Evolutionary conservation across 306 rosid genomes (phyloP), one percentile per base, ranked within the genome.

Genomic region (Neltuma alba): DNA sequence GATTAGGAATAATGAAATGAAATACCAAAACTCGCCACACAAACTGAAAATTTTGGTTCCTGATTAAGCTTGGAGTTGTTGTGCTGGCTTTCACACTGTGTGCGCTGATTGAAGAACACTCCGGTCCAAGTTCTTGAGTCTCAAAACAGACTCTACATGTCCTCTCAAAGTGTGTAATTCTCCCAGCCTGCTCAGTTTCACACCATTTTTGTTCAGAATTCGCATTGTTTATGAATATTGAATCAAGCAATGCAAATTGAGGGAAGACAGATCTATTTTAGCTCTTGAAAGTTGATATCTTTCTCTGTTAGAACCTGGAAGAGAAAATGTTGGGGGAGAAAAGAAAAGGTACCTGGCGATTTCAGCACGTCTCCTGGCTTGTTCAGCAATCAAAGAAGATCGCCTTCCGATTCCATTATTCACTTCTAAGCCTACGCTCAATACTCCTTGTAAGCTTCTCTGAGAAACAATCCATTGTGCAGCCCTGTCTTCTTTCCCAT

Each of bases 401-500:
- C 78, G 41, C 66, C 81, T 86, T 30, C 84, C 68, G 30, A n/a
- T 0, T 31, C 41, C 23, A 62, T 15, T 33, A 9, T 63, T 72
- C 77, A 0, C 68, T 40, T 85, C 84, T 61, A 83, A 65, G 31
- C 86, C 90, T 33, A 40, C 20, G n/a, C 85, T 21, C 73, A 1
- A 65, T n/a, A 89, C 74, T 44, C 96, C 96, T 76, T 91, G 91
- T 47, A 93, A 83, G 71, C 87, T 93, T 84, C 88, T 90, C 88
- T 91, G 97, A 62, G 92, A 93, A 65, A 88, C 87, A 76, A 83
- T 77, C 97, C 97, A 91, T 77, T 91, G 67, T 48, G 96, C 91
- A 18, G 89, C 89, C 57, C 97, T 87, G 42, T 91, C 92, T 70
- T 93, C 94, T 62, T 81, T 88, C 36, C 97, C 96, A 27, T 88